These are phyloP conservation scores for Alternaria ventricosa DNA, from an alignment of 2,329 filamentous ascomycete species.

Conservation along the genomic window DNA sequence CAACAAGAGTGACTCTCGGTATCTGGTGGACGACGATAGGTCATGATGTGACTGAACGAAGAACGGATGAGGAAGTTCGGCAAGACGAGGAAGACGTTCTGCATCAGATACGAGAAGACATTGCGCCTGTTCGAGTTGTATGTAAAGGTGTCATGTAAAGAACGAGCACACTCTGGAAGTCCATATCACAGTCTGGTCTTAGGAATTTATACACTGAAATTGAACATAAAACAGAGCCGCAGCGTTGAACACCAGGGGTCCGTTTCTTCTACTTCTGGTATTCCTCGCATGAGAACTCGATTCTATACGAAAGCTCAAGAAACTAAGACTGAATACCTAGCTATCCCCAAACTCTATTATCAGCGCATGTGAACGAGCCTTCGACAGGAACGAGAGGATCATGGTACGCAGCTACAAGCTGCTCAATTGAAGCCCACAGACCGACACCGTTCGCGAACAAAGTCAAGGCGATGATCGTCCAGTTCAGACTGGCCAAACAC, in stretches of 20 bases:
- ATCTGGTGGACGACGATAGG: background rate
- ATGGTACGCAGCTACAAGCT: slow-evolving; percentile 5
- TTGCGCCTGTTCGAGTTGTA: background rate
- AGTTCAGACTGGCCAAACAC: slow-evolving; percentile 15
- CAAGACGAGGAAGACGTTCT: background rate
- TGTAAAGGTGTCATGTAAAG: background rate
- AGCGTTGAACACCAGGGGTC: background rate
- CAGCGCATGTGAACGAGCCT: slow-evolving; percentile 3
- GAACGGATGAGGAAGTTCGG: background rate
- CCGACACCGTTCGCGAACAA: slow-evolving; percentile 5
- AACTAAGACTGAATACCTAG: background rate
- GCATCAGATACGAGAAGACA: background rate
- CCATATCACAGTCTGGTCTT: background rate
- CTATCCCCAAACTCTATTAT: slow-evolving; percentile 5
- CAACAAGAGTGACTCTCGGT: background rate
- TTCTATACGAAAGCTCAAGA: background rate
- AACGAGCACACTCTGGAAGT: background rate
- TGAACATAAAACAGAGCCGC: background rate
- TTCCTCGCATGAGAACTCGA: background rate
- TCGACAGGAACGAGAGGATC: slow-evolving; percentile 2
- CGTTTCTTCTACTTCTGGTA: background rate
- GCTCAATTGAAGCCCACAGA: slow-evolving; percentile 3
- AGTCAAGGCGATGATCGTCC: slow-evolving; percentile 18
- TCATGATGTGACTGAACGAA: rapidly evolving
- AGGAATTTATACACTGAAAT: background rate